Evolutionary conservation across 345 rosid genomes (phyloP).

Genomic region (Boechera divaricarpa): DNA sequence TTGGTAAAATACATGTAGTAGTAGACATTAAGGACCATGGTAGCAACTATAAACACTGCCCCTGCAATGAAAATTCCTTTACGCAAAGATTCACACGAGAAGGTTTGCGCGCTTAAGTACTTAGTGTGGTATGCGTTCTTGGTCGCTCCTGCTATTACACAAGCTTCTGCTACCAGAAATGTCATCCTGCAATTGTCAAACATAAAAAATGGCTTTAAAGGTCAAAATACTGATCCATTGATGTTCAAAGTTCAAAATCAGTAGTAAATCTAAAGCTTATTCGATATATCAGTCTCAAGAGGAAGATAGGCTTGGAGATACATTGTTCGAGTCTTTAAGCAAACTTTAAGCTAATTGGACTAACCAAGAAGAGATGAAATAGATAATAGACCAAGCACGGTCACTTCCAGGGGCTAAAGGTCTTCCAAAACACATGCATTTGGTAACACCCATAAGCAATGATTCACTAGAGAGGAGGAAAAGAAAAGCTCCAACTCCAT

Average conservation of each 20-base stretch:
- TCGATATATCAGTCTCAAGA: not conserved
- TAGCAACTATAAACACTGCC: conserved; percentile 84
- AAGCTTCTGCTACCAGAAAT: conserved; percentile 90
- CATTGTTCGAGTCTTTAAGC: not conserved
- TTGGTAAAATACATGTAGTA: conserved; percentile 86
- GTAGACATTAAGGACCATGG: conserved; percentile 90
- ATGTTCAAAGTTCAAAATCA: not conserved
- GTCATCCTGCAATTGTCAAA: conserved; percentile 57
- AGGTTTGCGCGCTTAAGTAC: conserved; percentile 76
- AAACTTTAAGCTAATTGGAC: not conserved
- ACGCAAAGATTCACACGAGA: conserved; percentile 81
- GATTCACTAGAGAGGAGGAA: conserved; percentile 92
- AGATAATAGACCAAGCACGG: conserved; percentile 96
- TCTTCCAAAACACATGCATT: conserved; percentile 95
- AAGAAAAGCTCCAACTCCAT: conserved; percentile 91
- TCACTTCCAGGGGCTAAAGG: conserved; percentile 79
- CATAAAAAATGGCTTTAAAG: not conserved
- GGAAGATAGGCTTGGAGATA: not conserved
- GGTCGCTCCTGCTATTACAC: conserved; percentile 87
- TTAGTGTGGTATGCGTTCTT: conserved; percentile 96
- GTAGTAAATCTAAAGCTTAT: not conserved
- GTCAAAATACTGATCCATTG: not conserved
- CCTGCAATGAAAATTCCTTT: conserved; percentile 93
- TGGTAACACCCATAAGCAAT: conserved; percentile 87
- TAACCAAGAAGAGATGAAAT: conserved; percentile 86